Evolutionary conservation across 2,329 filamentous ascomycete genomes (phyloP), one percentile per base, ranked within the genome.

Genomic region (Pleoardoris graminearum): DNA sequence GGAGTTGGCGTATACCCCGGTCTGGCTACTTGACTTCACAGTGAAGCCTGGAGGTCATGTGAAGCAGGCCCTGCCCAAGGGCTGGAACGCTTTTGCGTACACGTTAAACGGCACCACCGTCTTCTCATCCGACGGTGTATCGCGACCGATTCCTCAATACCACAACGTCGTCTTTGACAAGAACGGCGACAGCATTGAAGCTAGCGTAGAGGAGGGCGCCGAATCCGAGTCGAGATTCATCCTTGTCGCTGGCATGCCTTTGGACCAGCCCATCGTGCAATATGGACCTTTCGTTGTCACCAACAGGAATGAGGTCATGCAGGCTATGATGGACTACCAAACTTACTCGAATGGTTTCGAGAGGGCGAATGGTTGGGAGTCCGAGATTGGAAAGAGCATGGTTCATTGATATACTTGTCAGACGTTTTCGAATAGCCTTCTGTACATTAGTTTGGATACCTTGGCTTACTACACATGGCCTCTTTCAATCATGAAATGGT

Each of bases 51-150:
- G 93, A 48, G 91, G 90, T 41, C 84, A 80, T 53, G 79, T 97
- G 60, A 80, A 79, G 19, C 93, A 97, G 77, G 74, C 83, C 4
- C 69, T 97, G 2, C 93, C 93, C 0, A 76, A 80, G 56, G 87
- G 86, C 23, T 97, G 91, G 90, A 97, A 95, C 72, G 85, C 90
- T 1, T 97, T 97, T 67, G 86, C 87, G 14, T 97, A 97, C 73
- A 87, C 85, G 3, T 79, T 97, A n/a, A 80, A 86, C 53, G 93
- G 93, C 19, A 83, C 81, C 7, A 85, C 85, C 1, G 77, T 78
- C 63, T 89, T 88, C 71, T 69, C 67, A 0, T 66, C 68, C 0
- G 61, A 56, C 44, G 62, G 66, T 38, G 65, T 67, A n/a, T 70
- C 68, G 22, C 59, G 67, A 27, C 67, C 67, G 1, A 82, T 93